A percentile compares a stretch with the other conserved stretches of the same genome.
These are phyloP conservation scores for Posidonia australis DNA, from an alignment of 106 monocot genomes.

Conservation along the genomic window DNA sequence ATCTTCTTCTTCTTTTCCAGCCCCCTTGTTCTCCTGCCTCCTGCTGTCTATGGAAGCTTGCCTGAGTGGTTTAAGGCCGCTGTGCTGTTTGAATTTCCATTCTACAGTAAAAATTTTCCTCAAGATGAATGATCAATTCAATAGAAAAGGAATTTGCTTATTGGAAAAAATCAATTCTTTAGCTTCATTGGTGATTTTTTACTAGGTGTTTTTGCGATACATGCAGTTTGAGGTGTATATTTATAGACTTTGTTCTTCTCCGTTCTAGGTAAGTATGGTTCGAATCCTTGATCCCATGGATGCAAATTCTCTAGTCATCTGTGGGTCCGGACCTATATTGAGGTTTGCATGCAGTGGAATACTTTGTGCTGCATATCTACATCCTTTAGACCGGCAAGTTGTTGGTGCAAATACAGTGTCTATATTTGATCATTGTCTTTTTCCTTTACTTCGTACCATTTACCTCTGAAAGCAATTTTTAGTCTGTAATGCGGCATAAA, in stretches of 20 bases:
- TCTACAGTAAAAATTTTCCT: constrained; percentile 51
- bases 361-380: too few relatives aligned
- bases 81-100: constrained; percentile 75
- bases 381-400: too few relatives aligned
- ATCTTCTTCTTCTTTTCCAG: constrained; percentile 27
- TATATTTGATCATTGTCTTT: too few relatives aligned
- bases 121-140: constrained; percentile 17
- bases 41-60: constrained; percentile 42
- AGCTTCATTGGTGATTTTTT: too few relatives aligned
- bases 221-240: not conserved
- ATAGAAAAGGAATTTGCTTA: not conserved
- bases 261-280: not conserved
- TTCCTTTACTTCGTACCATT: too few relatives aligned
- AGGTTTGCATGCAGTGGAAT: too few relatives aligned
- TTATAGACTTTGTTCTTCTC: not conserved
- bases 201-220: not conserved
- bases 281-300: not conserved
- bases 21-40: constrained; percentile 78
- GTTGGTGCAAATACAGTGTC: too few relatives aligned
- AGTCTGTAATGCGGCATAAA: too few relatives aligned
- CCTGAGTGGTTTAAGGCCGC: constrained; percentile 76
- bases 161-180: too few relatives aligned
- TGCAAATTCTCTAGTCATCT: not conserved
- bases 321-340: not conserved
- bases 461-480: too few relatives aligned